A percentile compares a stretch with the other conserved stretches of the same genome.
phyloP scores from a whole-genome alignment of 768 basidiomycete species.

The Mrakia frigida region DNA sequence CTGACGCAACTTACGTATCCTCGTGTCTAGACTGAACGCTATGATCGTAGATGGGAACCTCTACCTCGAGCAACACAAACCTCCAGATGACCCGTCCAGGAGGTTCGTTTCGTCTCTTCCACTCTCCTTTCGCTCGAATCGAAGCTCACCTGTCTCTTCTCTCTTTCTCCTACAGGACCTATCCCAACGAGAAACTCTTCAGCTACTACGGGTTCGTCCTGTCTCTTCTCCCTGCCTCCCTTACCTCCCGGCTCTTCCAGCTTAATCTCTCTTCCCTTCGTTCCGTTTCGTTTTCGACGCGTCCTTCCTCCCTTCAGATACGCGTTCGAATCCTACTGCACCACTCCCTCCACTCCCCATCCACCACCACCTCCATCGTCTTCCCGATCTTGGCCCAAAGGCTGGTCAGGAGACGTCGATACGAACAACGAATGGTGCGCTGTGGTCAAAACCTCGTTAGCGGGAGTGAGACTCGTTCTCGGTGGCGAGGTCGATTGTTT shows the following conservation, averaged over 20 bases:
- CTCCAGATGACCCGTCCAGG: constrained; percentile 34
- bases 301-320: constrained; percentile 40
- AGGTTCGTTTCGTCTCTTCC: constrained; percentile 32
- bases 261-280: background rate
- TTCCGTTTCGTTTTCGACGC: constrained; percentile 34
- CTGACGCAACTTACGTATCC: no score
- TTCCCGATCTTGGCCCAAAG: constrained; percentile 32
- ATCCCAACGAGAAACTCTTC: constrained; percentile 19
- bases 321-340: constrained; percentile 44
- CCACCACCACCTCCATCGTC: background rate
- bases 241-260: background rate
- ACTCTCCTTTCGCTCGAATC: background rate
- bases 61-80: constrained; percentile 43
- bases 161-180: background rate
- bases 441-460: constrained; percentile 42
- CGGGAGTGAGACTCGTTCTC: constrained; percentile 41
- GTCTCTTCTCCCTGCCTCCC: background rate
- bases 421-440: constrained; percentile 45
- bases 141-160: background rate
- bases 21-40: constrained; percentile 39
- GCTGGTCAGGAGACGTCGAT: constrained; percentile 44
- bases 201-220: constrained; percentile 13
- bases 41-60: constrained; percentile 41
- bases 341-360: constrained; percentile 25
- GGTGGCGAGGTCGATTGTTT: constrained; percentile 46